Evolutionary conservation across 257 asterid genomes (phyloP), one percentile per base, ranked within the genome.

Genomic region (Lithospermum erythrorhizon): DNA sequence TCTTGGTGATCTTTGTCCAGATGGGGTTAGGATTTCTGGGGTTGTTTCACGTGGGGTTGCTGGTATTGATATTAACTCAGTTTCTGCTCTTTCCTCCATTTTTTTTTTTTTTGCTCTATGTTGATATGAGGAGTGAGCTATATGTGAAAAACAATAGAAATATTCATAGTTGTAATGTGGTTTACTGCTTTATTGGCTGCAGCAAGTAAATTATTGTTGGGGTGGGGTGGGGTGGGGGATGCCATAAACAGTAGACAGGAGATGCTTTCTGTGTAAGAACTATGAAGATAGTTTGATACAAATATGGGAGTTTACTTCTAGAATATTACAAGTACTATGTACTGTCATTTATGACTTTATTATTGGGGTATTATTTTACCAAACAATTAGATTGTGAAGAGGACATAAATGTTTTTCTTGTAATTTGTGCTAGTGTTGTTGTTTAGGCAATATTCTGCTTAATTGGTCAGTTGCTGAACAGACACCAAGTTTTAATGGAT

Each of bases 21-120:
- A 84, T 2, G 99, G 93, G 0, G 99, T 93, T 10, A 82, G 82
- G 25, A 93, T 89, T 74, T 93, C 99, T 57, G 98, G 98, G 65
- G 98, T 89, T 49, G 95, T 88, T 53, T 90, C 94, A 53, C 95
- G 84, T n/a, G 99, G 99, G 0, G 97, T 88, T 1, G 97, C 97
- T 48, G 99, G 99, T n/a, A 89, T 84, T 4, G 99, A 93, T 53
- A 93, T 82, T 13, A 93, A 85, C 82, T 93, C 99, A 0, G 96
- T 84, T n/a, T 89, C 99, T 19, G 94, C 91, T 72, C 95, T 72
- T 54, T 93, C 99, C 79, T 88, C 98, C 98, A 87, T 84, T 41
- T 3, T 41, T 41, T 1, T 41, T 0, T 22, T 19, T 11, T 22
- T 35, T 35, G 0, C 6, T 3, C 6, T 35, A 10, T 27, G 32